These are phyloP conservation scores for Cytospora paraplurivora DNA, from an alignment of 2,329 filamentous ascomycete genomes.

Conservation along the genomic window DNA sequence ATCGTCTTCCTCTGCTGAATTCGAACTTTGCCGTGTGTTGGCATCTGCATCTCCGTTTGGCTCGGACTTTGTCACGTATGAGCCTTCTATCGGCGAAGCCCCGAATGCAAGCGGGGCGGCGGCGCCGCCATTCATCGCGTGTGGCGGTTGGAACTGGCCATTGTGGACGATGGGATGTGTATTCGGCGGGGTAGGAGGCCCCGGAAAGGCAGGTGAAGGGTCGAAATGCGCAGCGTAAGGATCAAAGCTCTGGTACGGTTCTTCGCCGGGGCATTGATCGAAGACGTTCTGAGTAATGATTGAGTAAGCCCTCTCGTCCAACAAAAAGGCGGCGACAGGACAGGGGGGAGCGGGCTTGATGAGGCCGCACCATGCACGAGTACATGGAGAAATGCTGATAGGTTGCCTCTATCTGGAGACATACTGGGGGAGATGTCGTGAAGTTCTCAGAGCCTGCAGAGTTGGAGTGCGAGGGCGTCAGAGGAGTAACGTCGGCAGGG, in stretches of 20 bases:
- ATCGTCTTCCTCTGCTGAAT: constrained; percentile 58
- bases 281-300: constrained; percentile 51
- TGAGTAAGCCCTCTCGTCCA: constrained; percentile 37
- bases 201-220: constrained; percentile 43
- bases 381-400: constrained; percentile 7
- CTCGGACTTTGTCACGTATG: constrained; percentile 45
- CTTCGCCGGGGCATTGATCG: constrained; percentile 48
- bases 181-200: constrained; percentile 56
- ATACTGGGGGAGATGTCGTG: constrained; percentile 57
- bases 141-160: constrained; percentile 35
- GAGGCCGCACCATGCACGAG: constrained; percentile 22
- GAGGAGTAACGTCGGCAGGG: constrained; percentile 52
- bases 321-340: constrained; percentile 32
- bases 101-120: constrained; percentile 30
- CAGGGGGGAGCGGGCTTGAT: constrained; percentile 19
- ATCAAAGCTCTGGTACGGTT: constrained; percentile 54
- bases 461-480: constrained; percentile 59
- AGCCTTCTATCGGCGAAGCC: constrained; percentile 36
- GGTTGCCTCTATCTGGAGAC: constrained; percentile 34
- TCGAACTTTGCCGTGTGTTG: constrained; percentile 44
- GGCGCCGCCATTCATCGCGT: constrained; percentile 31
- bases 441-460: constrained; percentile 58
- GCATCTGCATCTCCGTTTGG: constrained; percentile 37
- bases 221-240: constrained; percentile 47
- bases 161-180: constrained; percentile 36